Evolutionary conservation across 2,329 filamentous ascomycete genomes (phyloP), one percentile per base, ranked within the genome.

Genomic region (Phoma sp.): DNA sequence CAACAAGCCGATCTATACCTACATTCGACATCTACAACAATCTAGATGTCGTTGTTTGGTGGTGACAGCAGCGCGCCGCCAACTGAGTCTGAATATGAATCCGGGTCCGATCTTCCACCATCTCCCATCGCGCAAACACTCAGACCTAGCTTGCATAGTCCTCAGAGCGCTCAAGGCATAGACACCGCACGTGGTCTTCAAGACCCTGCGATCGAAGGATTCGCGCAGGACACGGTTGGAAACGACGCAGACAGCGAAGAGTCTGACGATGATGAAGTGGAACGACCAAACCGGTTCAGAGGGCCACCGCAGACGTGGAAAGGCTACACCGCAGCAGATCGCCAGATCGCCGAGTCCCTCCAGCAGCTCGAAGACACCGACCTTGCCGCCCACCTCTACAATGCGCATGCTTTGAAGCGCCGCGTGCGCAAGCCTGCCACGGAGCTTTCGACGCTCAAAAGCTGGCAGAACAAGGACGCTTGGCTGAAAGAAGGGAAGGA

Each of bases 321-420:
- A 49, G 67, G 74, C 9, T 77, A 85, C 53, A 91, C 88, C 1
- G 77, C 80, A 44, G 76, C 83, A 29, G 90, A 92, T 55, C 82
- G 88, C 13, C 80, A 82, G 7, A 81, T 90, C 2, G 83, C 84
- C 54, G 78, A 81, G 5, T 86, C 88, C 7, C 78, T 96, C 51
- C 83, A 88, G 54, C 81, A 85, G 40, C 71, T 86, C 15, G 81
- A 85, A 32, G 84, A 88, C 35, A 79, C 83, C 48, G 88, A 97
- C 69, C 77, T 97, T 10, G 81, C 85, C 0, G 76, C 88, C 39
- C 93, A 96, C 76, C 78, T 97, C 5, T 96, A 91, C 77, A 91
- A 95, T 73, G 82, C 88, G 0, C 88, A 89, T 76, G 83, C 83
- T 32, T 78, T 96, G 50, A 92, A 88, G 72, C 76, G 78, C 32